phyloP scores from a whole-genome alignment of 2,329 filamentous ascomycete genomes.

The Hortaea werneckii region DNA sequence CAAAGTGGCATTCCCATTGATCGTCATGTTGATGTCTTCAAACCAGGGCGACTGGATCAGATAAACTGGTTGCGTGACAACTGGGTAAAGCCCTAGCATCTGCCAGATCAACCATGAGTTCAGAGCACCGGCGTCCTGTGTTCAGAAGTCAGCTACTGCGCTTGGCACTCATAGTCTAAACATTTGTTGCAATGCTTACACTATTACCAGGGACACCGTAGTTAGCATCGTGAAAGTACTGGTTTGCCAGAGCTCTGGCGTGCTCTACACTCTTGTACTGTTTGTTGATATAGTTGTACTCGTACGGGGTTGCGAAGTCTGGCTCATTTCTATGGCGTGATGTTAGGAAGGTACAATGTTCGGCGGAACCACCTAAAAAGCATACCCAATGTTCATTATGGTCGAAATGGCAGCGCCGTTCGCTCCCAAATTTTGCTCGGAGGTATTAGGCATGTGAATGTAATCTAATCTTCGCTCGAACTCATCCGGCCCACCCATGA shows the following conservation, averaged over 20 bases:
- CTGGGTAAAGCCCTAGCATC: conserved; percentile 26
- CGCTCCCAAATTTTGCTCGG: conserved; percentile 24
- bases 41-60: conserved; percentile 18
- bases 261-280: conserved; percentile 19
- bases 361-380: no score
- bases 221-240: conserved; percentile 20
- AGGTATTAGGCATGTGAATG: conserved; percentile 30
- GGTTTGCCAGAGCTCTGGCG: conserved; percentile 15
- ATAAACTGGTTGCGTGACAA: conserved; percentile 17
- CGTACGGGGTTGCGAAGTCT: conserved; percentile 23
- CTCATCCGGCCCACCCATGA: conserved; percentile 31
- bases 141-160: no score
- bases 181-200: no score
- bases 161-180: no score
- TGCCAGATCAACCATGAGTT: conserved; percentile 24
- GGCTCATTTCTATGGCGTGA: conserved; percentile 20
- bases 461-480: conserved; percentile 34
- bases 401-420: conserved; percentile 28
- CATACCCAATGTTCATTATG: conserved; percentile 25
- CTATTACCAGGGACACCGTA: conserved; percentile 23
- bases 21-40: conserved; percentile 20
- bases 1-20: conserved; percentile 26
- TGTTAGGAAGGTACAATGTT: neutral
- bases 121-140: conserved; percentile 22
- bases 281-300: conserved; percentile 25